Evolutionary conservation across 2,329 filamentous ascomycete species (phyloP), one percentile per base, ranked within the genome.

Genomic region (Diaporthe sp.): DNA sequence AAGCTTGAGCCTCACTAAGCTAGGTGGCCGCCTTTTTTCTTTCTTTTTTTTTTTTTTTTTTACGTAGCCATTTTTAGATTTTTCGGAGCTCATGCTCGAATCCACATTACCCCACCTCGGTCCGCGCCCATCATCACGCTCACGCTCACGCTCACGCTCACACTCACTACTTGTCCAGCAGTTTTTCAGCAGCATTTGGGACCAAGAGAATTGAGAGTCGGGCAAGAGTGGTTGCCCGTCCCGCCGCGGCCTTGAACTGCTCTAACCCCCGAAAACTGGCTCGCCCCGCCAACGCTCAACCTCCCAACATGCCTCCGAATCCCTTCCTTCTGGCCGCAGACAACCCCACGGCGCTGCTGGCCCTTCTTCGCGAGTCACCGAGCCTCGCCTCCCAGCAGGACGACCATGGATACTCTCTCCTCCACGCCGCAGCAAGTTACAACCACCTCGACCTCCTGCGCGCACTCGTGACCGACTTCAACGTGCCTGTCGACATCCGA

Each of bases 381-480:
- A 84, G 90, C n/a, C 87, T 97, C 70, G 96, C 97, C 71, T 90
- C 92, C 3, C 86, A 89, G 70, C 94, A 97, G 85, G 97, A 99
- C 83, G 92, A 93, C 75, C 94, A 98, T 80, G 97, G 97, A 79
- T 99, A 99, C 86, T 97, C 95, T 61, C 91, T 98, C 35, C 87
- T 98, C 65, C 97, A 99, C 84, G 97, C 97, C 70, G 95, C 96
- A 22, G 93, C 94, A 25, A 98, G 96, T 78, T 99, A 98, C 88
- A 94, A 93, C 81, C 96, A 98, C 81, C 85, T 94, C 47, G 90
- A 94, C 72, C 91, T 99, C 22, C 89, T 98, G 22, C 92, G 94
- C 75, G 84, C 91, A 0, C 89, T 99, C 8, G 88, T 98, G 37
- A 87, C 87, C 61, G 94, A 96, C 44, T 94, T 96, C 83, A 85